Evolutionary conservation across 495 filamentous ascomycete genomes (phyloP), one percentile per base, ranked within the genome.

Genomic region (Echria macrotheca): DNA sequence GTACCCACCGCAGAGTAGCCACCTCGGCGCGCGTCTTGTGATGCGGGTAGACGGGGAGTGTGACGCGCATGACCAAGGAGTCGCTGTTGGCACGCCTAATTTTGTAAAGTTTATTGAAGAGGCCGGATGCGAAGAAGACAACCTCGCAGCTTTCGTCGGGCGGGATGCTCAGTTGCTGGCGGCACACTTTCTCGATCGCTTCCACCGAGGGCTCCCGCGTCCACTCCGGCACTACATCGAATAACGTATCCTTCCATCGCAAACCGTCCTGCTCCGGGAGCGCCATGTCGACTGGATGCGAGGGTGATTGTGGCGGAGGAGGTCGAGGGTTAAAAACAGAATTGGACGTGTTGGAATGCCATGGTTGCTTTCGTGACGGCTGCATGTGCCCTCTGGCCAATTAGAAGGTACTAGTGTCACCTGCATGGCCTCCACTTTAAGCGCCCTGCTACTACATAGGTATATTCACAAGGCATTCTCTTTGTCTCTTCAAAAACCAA

Each of bases 11-110:
- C 21, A 77, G 56, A 2, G 70, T 76, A 9, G 75, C 70, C 9
- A 77, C 76, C 52, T 80, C 74, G 50, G 67, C 72, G 19, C 55
- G 59, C 7, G 60, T 70, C 52, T 78, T 78, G 46, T 60, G 61
- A 22, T 48, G 49, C 2, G 77, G 74, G 26, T 74, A 56, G 26
- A 77, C 65, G 2, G 72, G 76, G 15, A 76, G 52, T 0, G 68
- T 53, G 19, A 76, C 59, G 4, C 75, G 71, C 43, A 76, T 56
- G 15, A 78, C 32, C 17, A 61, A 41, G 1, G 26, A 22, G 12
- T 10, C 22, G 5, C 22, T 3, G 17, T 24, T 5, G 15, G 37
- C 10, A n/a, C 21, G 11, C 6, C 47, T 7, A 18, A 53, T 26
- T 4, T 45, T 37, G 33, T 61, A 62, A 18, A 56, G 25, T 31